These are phyloP conservation scores for Boletus sp. DNA, from an alignment of 1,284 basidiomycete genomes.

Conservation along the genomic window DNA sequence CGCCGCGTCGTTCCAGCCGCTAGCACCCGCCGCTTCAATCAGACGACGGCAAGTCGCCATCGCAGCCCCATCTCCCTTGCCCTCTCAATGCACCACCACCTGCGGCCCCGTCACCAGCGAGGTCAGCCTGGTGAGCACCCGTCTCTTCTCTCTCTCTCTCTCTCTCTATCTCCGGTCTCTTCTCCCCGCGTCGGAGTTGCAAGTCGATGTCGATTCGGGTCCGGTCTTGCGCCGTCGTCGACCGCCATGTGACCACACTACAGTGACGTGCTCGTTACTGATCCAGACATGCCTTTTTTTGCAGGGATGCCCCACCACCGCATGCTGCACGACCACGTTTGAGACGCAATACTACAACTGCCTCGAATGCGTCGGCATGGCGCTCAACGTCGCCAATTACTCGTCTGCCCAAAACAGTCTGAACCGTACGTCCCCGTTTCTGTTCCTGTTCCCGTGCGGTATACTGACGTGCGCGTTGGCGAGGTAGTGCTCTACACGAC, in stretches of 20 bases:
- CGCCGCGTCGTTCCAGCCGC: conserved; percentile 3
- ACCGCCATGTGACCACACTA: no score
- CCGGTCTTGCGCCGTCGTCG: no score
- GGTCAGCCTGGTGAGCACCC: conserved; percentile 24
- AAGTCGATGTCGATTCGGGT: neutral
- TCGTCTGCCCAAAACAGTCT: conserved; percentile 27
- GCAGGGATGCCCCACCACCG: conserved; percentile 26
- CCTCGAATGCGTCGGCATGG: conserved; percentile 34
- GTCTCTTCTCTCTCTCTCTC: neutral
- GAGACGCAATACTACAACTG: conserved; percentile 36
- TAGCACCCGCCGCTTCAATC: neutral
- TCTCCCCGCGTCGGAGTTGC: conserved; percentile 23
- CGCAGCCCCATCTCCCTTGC: conserved; percentile 19
- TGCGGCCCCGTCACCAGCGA: conserved; percentile 34
- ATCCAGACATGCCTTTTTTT: no score
- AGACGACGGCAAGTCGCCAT: conserved; percentile 18
- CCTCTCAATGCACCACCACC: conserved; percentile 34
- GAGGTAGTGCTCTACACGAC: conserved; percentile 28
- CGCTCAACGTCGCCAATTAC: conserved; percentile 28
- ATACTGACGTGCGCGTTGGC: no score
- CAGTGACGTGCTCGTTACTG: no score
- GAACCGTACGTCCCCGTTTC: conserved; percentile 23
- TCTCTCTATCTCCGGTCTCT: conserved; percentile 12
- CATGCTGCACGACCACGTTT: conserved; percentile 36
- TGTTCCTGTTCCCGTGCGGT: neutral